phyloP scores from a whole-genome alignment of 345 rosid species.

The Pseudoturritis turrita region DNA sequence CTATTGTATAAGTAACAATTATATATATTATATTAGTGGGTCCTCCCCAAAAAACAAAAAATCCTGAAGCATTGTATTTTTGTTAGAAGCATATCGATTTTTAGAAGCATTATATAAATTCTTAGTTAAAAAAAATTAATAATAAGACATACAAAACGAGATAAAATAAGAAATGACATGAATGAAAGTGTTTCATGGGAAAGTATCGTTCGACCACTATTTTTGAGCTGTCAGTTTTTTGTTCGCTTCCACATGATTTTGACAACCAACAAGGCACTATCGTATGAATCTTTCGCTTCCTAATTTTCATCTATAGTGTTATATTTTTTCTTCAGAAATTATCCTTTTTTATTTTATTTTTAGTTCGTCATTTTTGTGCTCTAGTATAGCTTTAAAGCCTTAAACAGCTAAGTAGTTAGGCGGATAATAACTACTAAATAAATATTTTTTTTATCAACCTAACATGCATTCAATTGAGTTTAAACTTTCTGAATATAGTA shows the following conservation, averaged over 20 bases:
- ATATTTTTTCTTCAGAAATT: background rate
- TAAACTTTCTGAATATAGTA: no score
- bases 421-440: no score
- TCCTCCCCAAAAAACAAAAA: background rate
- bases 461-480: no score
- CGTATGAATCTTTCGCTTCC: slow-evolving; percentile 17
- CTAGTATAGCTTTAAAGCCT: no score
- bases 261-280: slow-evolving; percentile 27
- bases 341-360: background rate
- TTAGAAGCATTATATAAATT: background rate
- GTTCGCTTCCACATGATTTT: slow-evolving; percentile 31
- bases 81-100: background rate
- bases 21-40: slow-evolving; percentile 1
- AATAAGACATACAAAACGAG: background rate
- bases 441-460: no score
- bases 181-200: slow-evolving; percentile 12
- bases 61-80: background rate
- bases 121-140: background rate
- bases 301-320: background rate
- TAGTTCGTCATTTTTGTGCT: background rate
- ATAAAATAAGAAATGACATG: background rate
- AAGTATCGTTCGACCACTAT: slow-evolving; percentile 32
- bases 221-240: slow-evolving; percentile 24
- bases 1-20: slow-evolving; percentile 10
- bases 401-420: no score